phyloP scores from a whole-genome alignment of 192 early-diverging fungal species.

The Bifiguratus adelaidae region DNA sequence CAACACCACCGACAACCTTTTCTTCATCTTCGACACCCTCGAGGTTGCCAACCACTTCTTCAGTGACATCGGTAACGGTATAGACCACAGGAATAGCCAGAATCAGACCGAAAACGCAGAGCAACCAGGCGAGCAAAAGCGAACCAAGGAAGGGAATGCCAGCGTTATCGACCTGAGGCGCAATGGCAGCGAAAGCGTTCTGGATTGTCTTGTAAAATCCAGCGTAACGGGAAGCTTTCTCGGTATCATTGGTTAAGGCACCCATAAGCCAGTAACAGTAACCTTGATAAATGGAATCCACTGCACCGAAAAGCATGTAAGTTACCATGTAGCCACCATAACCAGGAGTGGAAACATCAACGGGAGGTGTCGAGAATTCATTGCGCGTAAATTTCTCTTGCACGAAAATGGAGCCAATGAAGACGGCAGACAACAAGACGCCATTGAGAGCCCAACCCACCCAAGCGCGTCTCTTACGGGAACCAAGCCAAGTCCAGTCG shows the following conservation, averaged over 20 bases:
- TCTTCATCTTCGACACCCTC: slow-evolving; percentile 13
- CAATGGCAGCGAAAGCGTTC: slow-evolving; percentile 62
- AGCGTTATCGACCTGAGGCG: slow-evolving; percentile 57
- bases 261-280: slow-evolving; percentile 82
- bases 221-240: slow-evolving; percentile 56
- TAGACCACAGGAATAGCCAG: slow-evolving; percentile 11
- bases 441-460: slow-evolving; percentile 38
- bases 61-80: slow-evolving; percentile 19
- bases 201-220: slow-evolving; percentile 92
- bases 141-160: slow-evolving; percentile 30
- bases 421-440: slow-evolving; percentile 41
- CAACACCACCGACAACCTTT: slow-evolving; percentile 19
- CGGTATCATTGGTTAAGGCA: slow-evolving; percentile 72
- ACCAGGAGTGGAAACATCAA: slow-evolving; percentile 14
- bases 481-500: slow-evolving; percentile 36
- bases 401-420: slow-evolving; percentile 48
- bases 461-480: slow-evolving; percentile 52
- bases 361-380: too few relatives aligned
- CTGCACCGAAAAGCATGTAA: slow-evolving; percentile 66
- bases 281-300: slow-evolving; percentile 78
- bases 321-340: slow-evolving; percentile 52
- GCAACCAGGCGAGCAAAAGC: slow-evolving; percentile 14
- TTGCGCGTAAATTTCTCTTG: slow-evolving; percentile 41
- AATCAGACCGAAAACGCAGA: slow-evolving; percentile 12
- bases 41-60: slow-evolving; percentile 18